A percentile compares a stretch with the other conserved stretches of the same genome.
phyloP scores from a whole-genome alignment of 2,329 filamentous ascomycete genomes.

The Pseudogymnoascus sp. region DNA sequence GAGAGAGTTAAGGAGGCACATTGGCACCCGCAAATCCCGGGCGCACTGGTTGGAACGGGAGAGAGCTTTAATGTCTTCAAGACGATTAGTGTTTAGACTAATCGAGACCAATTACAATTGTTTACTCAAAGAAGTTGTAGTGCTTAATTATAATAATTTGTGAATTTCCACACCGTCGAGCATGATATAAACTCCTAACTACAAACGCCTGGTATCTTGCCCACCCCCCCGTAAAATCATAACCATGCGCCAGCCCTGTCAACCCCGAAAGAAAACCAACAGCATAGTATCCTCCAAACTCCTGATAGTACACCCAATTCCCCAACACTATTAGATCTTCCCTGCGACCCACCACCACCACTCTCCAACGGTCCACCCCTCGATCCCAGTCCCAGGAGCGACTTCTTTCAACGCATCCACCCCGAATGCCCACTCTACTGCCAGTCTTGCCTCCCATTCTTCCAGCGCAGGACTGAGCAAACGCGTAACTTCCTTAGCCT shows the following conservation, averaged over 20 bases:
- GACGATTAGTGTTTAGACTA: constrained; percentile 66
- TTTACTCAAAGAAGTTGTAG: not conserved
- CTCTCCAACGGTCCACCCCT: constrained; percentile 44
- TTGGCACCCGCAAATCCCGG: constrained; percentile 95
- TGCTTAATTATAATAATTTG: not conserved
- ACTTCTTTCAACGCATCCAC: constrained; percentile 44
- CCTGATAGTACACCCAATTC: not conserved
- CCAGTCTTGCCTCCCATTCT: constrained; percentile 52
- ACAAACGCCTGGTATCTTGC: not conserved
- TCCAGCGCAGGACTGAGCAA: constrained; percentile 53
- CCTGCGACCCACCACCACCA: constrained; percentile 62
- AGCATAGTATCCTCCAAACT: not conserved
- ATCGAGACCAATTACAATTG: not conserved
- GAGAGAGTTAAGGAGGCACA: constrained; percentile 91
- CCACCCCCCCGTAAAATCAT: not conserved
- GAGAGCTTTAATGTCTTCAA: constrained; percentile 80
- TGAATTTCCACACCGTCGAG: not conserved
- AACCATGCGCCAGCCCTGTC: not conserved
- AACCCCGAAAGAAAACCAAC: not conserved
- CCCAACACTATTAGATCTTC: not conserved
- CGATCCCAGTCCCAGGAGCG: constrained; percentile 25
- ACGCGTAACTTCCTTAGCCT: constrained; percentile 44
- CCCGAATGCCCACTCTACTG: constrained; percentile 47
- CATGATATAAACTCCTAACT: not conserved
- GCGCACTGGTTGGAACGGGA: constrained; percentile 81